Evolutionary conservation across 1,139 yeast species (phyloP), one percentile per base, ranked within the genome.

Genomic region (Groenewaldozyma sp.): DNA sequence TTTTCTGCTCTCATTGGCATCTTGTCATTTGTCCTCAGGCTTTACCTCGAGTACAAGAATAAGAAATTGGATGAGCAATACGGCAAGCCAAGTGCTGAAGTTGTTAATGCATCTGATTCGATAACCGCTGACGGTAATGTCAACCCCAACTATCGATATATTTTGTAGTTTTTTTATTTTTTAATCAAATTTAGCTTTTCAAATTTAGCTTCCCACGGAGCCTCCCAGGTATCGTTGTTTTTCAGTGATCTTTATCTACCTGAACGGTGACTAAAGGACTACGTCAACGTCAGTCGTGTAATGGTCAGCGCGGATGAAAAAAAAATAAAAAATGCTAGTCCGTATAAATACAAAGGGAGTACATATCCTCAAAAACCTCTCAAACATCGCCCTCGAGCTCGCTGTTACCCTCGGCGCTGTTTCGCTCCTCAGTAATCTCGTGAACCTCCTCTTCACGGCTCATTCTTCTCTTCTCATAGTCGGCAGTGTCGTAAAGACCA

Each of bases 61-160:
- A 42, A 41, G 40, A 45, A 44, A 35, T 41, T 54, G 31, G 58
- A 56, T 40, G 47, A 46, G 26, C 45, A 44, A 36, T 51, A 50
- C 36, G 59, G n/a, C 43, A 7, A 7, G 7, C 16, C 31, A 9
- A 28, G 9, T 13, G 31, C 9, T 7, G 31, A 28, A 28, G n/a
- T 9, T 9, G 16, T 28, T 9, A 14, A 28, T 9, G 31, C 31
- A 13, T 28, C 31, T 9, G 31, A 28, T 28, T 7, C 31, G 7
- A 28, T 28, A 7, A 7, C 9, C 9, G 14, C 31, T 9, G 31
- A 28, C 18, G 31, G 31, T 13, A 13, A 9, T 13, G 31, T 28
- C 18, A 28, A 28, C n/a, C 31, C 31, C 7, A 28, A 28, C 18
- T 28, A 13, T 13, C 7, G 31, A 14, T 28, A 9, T 28, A 28